These are phyloP conservation scores for Fusarium sarcochroum DNA, from an alignment of 2,329 filamentous ascomycete genomes.

Conservation along the genomic window DNA sequence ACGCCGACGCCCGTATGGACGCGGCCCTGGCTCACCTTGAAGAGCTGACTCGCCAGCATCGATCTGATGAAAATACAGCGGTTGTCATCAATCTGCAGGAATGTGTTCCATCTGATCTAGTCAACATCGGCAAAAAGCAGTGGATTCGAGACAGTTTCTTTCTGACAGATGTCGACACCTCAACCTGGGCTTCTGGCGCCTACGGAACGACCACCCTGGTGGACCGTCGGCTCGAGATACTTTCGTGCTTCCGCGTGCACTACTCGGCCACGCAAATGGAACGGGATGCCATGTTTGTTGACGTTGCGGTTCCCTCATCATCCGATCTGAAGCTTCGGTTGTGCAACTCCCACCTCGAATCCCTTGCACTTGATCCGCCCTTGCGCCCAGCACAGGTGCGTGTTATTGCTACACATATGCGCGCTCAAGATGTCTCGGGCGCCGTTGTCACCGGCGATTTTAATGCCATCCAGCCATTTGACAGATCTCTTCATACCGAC, in stretches of 20 bases:
- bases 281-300: constrained; percentile 69
- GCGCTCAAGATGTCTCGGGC: constrained; percentile 53
- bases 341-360: constrained; percentile 72
- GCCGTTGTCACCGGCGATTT: constrained; percentile 68
- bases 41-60: constrained; percentile 10
- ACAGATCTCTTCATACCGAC: constrained; percentile 61
- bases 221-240: constrained; percentile 61
- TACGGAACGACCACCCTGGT: constrained; percentile 70
- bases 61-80: constrained; percentile 38
- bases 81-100: constrained; percentile 67
- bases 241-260: constrained; percentile 64
- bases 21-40: constrained; percentile 51
- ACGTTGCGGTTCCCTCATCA: constrained; percentile 49
- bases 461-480: constrained; percentile 70
- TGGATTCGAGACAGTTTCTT: constrained; percentile 65
- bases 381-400: constrained; percentile 64
- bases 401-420: constrained; percentile 60
- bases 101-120: constrained; percentile 62
- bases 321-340: constrained; percentile 57
- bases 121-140: constrained; percentile 56
- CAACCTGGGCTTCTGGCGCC: constrained; percentile 59
- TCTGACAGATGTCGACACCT: constrained; percentile 61
- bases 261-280: constrained; percentile 64
- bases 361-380: constrained; percentile 63
- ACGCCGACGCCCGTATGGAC: constrained; percentile 51